Evolutionary conservation across 1,284 basidiomycete species (phyloP).

Genomic region (Lentinus polychrous): DNA sequence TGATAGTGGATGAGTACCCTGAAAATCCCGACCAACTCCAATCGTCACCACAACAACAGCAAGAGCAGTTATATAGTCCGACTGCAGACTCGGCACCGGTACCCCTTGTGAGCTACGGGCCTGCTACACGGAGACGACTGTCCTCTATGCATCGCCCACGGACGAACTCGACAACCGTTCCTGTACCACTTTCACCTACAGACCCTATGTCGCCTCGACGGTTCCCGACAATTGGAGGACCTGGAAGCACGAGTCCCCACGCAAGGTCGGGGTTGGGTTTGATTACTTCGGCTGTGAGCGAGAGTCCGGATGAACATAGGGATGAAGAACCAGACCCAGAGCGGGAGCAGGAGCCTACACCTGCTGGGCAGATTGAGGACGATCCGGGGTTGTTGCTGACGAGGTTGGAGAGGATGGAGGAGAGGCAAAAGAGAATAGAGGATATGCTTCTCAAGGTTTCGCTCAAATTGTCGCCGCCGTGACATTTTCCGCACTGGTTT

Average conservation of each 20-base stretch:
- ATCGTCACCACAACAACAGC: conserved; percentile 8
- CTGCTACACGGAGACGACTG: conserved; percentile 48
- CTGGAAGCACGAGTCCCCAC: conserved; percentile 10
- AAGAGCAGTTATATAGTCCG: conserved; percentile 4
- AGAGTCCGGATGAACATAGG: conserved; percentile 25
- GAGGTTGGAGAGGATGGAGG: conserved; percentile 53
- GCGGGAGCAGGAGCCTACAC: conserved; percentile 26
- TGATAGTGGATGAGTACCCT: conserved; percentile 46
- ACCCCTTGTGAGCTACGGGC: conserved; percentile 46
- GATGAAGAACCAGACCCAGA: conserved; percentile 3
- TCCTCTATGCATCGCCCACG: conserved; percentile 30
- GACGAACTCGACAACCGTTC: neutral
- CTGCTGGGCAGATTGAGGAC: conserved; percentile 37
- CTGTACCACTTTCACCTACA: conserved; percentile 1
- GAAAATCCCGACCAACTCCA: neutral
- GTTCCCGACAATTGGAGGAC: conserved; percentile 17
- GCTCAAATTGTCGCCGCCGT: conserved; percentile 7
- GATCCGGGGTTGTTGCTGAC: conserved; percentile 27
- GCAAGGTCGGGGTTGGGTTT: neutral
- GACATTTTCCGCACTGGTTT: neutral
- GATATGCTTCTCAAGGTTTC: conserved; percentile 38
- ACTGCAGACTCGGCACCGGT: conserved; percentile 4
- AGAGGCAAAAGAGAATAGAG: conserved; percentile 59
- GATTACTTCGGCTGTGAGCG: conserved; percentile 23
- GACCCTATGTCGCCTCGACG: conserved; percentile 6